Conservation (phyloP, 2,329 filamentous ascomycete genomes). For the Thielaviopsis populi region DNA sequence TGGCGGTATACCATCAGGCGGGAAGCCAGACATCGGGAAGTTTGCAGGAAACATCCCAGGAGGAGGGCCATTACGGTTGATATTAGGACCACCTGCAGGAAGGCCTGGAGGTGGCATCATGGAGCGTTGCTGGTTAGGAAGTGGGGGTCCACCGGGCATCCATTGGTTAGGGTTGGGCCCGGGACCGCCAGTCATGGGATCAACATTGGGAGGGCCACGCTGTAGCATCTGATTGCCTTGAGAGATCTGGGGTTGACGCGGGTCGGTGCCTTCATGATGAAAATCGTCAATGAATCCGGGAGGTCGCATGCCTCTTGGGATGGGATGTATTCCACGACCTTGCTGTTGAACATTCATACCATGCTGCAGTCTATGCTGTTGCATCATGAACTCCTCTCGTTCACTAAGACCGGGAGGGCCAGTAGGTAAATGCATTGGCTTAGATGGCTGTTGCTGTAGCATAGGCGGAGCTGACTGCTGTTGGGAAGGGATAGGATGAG, state of each 20-base stretch:
- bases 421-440: constrained; percentile 11
- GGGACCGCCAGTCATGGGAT: constrained; percentile 32
- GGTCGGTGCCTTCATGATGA: constrained; percentile 34
- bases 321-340: constrained; percentile 11
- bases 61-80: constrained; percentile 34
- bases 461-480: constrained; percentile 16
- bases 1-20: constrained; percentile 19
- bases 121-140: constrained; percentile 22
- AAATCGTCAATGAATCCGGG: constrained; percentile 42
- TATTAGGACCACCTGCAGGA: constrained; percentile 21
- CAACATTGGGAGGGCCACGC: constrained; percentile 45
- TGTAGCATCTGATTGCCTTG: constrained; percentile 51
- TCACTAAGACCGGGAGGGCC: constrained; percentile 4
- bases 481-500: constrained; percentile 10
- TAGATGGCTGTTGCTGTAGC: constrained; percentile 17
- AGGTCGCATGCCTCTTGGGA: constrained; percentile 29
- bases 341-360: constrained; percentile 12
- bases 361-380: constrained; percentile 26
- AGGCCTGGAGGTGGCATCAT: constrained; percentile 50
- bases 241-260: constrained; percentile 32
- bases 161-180: constrained; percentile 31
- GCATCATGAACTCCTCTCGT: constrained; percentile 19
- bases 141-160: constrained; percentile 31
- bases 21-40: constrained; percentile 34
- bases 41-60: constrained; percentile 48